A percentile compares a stretch with the other conserved stretches of the same genome.
phyloP scores from a whole-genome alignment of 1,284 basidiomycete species.

The Pyrrhoderma noxium region DNA sequence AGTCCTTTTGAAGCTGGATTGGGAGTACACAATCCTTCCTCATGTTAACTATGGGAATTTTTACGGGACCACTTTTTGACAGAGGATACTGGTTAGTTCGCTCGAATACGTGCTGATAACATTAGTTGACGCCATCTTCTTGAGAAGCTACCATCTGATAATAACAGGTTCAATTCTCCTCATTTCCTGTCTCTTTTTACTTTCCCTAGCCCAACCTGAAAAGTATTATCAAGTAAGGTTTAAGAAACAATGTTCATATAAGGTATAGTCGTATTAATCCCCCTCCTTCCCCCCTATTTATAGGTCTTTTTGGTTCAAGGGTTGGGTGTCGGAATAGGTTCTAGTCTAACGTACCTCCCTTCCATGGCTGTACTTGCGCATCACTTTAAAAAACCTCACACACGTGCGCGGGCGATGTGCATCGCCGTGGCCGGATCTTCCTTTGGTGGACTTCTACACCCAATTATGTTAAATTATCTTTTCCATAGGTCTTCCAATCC shows the following conservation, averaged over 20 bases:
- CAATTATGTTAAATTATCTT: constrained; percentile 28
- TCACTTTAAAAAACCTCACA: constrained; percentile 17
- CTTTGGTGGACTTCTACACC: constrained; percentile 22
- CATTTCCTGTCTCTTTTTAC: constrained; percentile 37
- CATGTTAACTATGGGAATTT: constrained; percentile 10
- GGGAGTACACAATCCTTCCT: constrained; percentile 15
- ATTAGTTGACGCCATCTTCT: background rate
- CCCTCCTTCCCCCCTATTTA: constrained; percentile 23
- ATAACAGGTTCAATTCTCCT: constrained; percentile 31
- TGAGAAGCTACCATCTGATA: constrained; percentile 32
- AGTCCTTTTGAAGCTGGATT: constrained; percentile 11
- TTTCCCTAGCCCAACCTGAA: constrained; percentile 33
- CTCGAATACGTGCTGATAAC: no score
- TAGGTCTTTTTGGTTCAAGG: constrained; percentile 22
- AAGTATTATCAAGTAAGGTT: constrained; percentile 35
- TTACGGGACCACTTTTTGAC: constrained; percentile 16
- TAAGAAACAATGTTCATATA: constrained; percentile 21
- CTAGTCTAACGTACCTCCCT: constrained; percentile 20
- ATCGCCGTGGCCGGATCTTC: background rate
- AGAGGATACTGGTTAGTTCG: constrained; percentile 15
- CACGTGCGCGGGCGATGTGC: constrained; percentile 19
- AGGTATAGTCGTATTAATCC: constrained; percentile 27
- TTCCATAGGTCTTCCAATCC: constrained; percentile 16
- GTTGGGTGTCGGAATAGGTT: constrained; percentile 20
- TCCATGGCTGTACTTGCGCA: constrained; percentile 19